Conservation (phyloP, 192 early-diverging fungal genomes). For the Linnemannia schmuckeri region DNA sequence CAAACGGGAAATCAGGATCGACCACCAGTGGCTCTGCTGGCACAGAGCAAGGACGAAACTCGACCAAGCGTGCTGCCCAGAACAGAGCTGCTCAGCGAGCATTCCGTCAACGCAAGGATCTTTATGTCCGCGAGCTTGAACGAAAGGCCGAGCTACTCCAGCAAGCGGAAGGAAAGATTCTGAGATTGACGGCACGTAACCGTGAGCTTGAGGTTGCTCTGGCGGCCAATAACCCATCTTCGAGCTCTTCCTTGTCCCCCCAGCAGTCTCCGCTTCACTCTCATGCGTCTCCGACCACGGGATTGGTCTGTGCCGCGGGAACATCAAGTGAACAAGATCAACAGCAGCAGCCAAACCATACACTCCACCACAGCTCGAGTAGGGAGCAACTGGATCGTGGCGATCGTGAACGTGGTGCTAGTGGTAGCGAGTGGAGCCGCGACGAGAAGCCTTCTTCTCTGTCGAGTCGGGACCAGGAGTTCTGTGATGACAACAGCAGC, state of each 20-base stretch:
- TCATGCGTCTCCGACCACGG: background rate
- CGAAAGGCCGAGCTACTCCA: conserved; percentile 74
- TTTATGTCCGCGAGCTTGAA: conserved; percentile 86
- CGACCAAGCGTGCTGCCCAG: conserved; percentile 86
- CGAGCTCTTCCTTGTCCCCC: background rate
- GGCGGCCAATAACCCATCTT: background rate
- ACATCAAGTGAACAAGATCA: background rate
- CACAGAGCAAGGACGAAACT: conserved; percentile 44
- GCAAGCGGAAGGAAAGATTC: conserved; percentile 58
- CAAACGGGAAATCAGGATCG: conserved; percentile 9
- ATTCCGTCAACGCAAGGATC: conserved; percentile 88
- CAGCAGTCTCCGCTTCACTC: conserved; percentile 5
- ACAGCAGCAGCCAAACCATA: background rate
- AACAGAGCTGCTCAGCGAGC: conserved; percentile 93
- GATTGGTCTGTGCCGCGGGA: background rate
- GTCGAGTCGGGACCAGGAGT: background rate
- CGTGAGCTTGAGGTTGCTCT: conserved; percentile 20
- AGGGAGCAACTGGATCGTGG: conserved; percentile 14
- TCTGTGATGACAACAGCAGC: background rate
- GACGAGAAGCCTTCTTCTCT: conserved; percentile 2
- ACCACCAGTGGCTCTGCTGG: conserved; percentile 21
- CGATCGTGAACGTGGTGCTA: background rate
- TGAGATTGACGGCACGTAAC: conserved; percentile 36
- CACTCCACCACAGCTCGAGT: background rate
- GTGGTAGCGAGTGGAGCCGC: conserved; percentile 13